Evolutionary conservation across 495 filamentous ascomycete species (phyloP).

Genomic region (Paragyromitra xinjiangensis): DNA sequence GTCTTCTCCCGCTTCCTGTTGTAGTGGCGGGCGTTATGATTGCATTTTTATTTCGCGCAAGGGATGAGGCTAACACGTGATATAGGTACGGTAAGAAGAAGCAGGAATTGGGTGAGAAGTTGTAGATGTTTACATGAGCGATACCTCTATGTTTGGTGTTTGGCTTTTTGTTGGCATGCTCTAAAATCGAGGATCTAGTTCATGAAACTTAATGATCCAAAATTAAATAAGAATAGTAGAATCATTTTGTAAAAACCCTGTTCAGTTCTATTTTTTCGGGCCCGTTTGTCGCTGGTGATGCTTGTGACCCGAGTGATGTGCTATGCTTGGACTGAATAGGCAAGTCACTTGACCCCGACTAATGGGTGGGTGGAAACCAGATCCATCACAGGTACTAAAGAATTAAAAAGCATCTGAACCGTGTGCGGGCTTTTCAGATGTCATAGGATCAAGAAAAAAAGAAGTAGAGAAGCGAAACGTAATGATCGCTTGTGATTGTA

Average conservation of each 20-base stretch:
- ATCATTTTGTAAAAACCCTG: neutral
- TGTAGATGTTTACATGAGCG: slow-evolving; percentile 34
- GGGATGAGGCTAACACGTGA: slow-evolving; percentile 12
- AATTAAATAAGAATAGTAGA: slow-evolving; percentile 19
- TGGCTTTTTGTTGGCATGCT: slow-evolving; percentile 7
- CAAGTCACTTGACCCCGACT: neutral
- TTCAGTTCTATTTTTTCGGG: neutral
- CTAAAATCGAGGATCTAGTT: neutral
- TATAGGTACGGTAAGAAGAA: slow-evolving; percentile 54
- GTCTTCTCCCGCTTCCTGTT: neutral
- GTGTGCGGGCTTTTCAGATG: neutral
- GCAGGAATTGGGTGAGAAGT: slow-evolving; percentile 51
- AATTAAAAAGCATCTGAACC: neutral
- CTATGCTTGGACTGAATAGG: neutral
- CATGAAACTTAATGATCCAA: neutral
- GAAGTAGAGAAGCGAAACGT: neutral
- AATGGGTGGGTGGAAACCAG: neutral
- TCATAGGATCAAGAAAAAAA: neutral
- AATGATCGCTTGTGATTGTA: slow-evolving; percentile 5
- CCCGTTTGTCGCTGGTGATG: neutral
- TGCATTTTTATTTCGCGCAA: neutral
- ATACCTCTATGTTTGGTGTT: slow-evolving; percentile 18
- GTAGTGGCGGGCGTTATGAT: neutral
- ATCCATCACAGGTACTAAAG: neutral
- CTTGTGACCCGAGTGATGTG: slow-evolving; percentile 31